Conservation (phyloP, 2,329 filamentous ascomycete genomes). For the Aspergillus japonicus region DNA sequence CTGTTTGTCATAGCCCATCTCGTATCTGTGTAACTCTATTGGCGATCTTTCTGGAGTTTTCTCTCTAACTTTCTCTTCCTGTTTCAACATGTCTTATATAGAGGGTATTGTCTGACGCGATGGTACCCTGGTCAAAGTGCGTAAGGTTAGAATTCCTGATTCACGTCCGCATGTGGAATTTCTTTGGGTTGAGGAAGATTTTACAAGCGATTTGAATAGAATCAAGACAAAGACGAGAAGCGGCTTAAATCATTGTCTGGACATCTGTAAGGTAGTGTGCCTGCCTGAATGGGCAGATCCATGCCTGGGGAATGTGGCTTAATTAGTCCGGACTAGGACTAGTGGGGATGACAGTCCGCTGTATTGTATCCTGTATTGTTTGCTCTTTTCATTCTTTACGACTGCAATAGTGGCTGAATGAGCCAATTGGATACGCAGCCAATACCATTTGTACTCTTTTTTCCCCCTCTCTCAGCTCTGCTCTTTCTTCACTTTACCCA, state of each 20-base stretch:
- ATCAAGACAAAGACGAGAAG: too few species aligned
- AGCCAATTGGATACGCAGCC: background rate
- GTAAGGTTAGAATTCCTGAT: slow-evolving; percentile 18
- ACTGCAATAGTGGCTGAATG: background rate
- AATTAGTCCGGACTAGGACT: background rate
- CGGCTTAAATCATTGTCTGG: too few species aligned
- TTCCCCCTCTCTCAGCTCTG: background rate
- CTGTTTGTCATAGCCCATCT: slow-evolving; percentile 6
- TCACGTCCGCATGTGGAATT: too few species aligned
- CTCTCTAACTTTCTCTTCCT: slow-evolving; percentile 10
- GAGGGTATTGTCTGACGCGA: slow-evolving; percentile 12
- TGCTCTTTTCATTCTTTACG: background rate
- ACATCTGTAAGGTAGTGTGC: too few species aligned
- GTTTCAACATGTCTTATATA: background rate
- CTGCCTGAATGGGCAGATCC: background rate
- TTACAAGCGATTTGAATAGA: too few species aligned
- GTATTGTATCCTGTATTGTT: background rate
- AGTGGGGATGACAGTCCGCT: background rate
- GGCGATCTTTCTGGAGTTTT: slow-evolving; percentile 6
- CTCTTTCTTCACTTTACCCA: background rate
- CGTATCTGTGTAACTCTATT: slow-evolving; percentile 14
- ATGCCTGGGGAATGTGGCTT: background rate
- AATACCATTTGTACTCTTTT: background rate
- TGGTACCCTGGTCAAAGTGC: slow-evolving; percentile 25
- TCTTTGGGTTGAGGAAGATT: too few species aligned